Base-by-base conservation (phyloP, 2,329 filamentous ascomycete species). In the Emmonsiellopsis sp. region DNA sequence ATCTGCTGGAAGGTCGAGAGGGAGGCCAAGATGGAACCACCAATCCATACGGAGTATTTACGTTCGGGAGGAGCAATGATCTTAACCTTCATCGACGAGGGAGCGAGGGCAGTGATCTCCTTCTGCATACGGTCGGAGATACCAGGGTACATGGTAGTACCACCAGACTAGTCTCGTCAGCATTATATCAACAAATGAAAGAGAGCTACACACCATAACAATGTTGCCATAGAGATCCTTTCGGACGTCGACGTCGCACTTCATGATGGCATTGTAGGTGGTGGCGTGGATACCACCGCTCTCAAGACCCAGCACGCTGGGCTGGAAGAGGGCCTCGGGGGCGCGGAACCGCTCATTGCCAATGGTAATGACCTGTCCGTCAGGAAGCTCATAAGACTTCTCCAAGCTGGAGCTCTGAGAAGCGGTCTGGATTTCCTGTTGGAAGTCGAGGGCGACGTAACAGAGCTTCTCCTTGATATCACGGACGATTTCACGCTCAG, bases 381-480 rank as follows among this genome's bases (percentile, higher is more conserved):
- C 93, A 67, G 93, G 93, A 83, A 98, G 91, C 80, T 98, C 93
- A 79, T 98, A 98, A 53, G 93, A 97, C 86, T 97, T 97, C 88
- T 98, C 93, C 75, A 98, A 82, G 80, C 82, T 90, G 74, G 93
- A 97, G 80, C 89, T 95, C 84, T 98, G 93, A 75, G 90, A 91
- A 68, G 93, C 93, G 67, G 93, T 98, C 85, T 98, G 93, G 76
- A 98, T 96, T 82, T 98, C 93, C 84, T 98, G 93, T 84, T 98
- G 93, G 70, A 98, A 97, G 83, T 98, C 93, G 66, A 98, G 88
- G 64, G 93, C 93, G 73, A 97, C 93, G 81, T 98, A 98, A 86
- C 93, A 98, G 70, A 98, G 91, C 86, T 97, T 98, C 87, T 98
- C 93, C 87, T 98, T 98, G 83, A 98, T 97, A 77, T 98, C 93